Conservation (phyloP, 202 grass and related monocot genomes). For the Tripidium arundinaceum region DNA sequence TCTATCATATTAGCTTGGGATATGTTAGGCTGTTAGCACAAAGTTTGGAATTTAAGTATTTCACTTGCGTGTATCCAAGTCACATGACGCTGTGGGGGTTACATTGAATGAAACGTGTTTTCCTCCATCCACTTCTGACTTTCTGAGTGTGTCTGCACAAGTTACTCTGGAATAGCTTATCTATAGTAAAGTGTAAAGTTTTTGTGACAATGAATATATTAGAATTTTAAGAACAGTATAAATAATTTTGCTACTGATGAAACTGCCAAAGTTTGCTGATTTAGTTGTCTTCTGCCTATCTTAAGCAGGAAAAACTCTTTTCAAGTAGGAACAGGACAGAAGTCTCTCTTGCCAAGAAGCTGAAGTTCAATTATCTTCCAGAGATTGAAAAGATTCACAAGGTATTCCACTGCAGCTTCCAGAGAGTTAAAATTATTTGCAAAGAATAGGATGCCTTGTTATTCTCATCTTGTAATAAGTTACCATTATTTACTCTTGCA, state of each 20-base stretch:
- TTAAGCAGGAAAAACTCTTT: conserved; percentile 65
- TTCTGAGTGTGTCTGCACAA: background rate
- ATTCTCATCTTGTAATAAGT: conserved; percentile 8
- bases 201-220: background rate
- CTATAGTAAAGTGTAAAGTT: conserved; percentile 12
- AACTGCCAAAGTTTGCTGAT: conserved; percentile 22
- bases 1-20: too few relatives aligned
- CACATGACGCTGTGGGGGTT: too few relatives aligned
- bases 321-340: conserved; percentile 90
- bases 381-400: conserved; percentile 92
- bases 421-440: conserved; percentile 16
- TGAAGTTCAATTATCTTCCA: conserved; percentile 86
- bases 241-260: background rate
- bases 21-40: too few relatives aligned
- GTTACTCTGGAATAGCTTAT: background rate
- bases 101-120: too few relatives aligned
- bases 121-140: background rate
- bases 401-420: conserved; percentile 42
- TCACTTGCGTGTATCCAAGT: too few relatives aligned
- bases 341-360: conserved; percentile 82
- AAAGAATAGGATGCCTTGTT: background rate
- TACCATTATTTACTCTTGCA: conserved; percentile 46
- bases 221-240: conserved; percentile 5
- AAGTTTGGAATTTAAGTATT: too few relatives aligned
- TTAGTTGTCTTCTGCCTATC: conserved; percentile 26